Base-by-base conservation (phyloP, 495 filamentous ascomycete genomes). In the Neurospora intermedia region DNA sequence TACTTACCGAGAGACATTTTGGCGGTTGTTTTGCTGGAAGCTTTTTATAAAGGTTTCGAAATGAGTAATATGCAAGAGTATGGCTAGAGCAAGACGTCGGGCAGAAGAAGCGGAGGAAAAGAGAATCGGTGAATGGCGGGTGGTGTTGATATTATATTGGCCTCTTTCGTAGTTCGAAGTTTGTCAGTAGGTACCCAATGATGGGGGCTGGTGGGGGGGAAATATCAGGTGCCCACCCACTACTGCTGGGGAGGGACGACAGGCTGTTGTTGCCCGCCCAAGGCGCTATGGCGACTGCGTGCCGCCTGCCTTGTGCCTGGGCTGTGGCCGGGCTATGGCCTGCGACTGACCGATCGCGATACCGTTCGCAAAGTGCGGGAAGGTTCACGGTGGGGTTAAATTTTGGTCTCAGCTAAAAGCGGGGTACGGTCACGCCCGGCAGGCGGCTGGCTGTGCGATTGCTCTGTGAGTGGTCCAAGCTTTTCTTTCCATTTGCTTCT, bases 161-260 rank as follows among this genome's bases (percentile, higher is more conserved):
- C 54, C 54, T 66, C 54, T 66, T 66, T 66, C 54, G 54, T 66
- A 66, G 54, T 66, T 66, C 31, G 71, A 77, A 77, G 72, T 75
- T 77, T 77, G 76, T 74, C 71, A 74, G 72, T 35, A 35, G 31
- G 31, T 77, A 77, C 76, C 76, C 76, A 76, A 77, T 69, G 72
- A 69, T 42, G 54, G 54, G 23, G 70, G 45, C 62, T 69, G 71
- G 59, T 59, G 23, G 27, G 62, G 31, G 38, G 20, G 20, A 39
- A 23, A 38, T 54, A 27, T 54, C 20, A 54, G 46, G 46, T 54
- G 46, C 46, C 46, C 46, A 54, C 46, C 27, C 43, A 4, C 43
- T 20, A 46, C 20, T 59, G 20, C 27, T 62, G 6, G 54, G 54
- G 23, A 62, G 54, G 54, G 27, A 66, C 27, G 27, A 35, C 54